These are phyloP conservation scores for Bryoglossum gracile DNA, from an alignment of 495 filamentous ascomycete genomes.

Conservation along the genomic window DNA sequence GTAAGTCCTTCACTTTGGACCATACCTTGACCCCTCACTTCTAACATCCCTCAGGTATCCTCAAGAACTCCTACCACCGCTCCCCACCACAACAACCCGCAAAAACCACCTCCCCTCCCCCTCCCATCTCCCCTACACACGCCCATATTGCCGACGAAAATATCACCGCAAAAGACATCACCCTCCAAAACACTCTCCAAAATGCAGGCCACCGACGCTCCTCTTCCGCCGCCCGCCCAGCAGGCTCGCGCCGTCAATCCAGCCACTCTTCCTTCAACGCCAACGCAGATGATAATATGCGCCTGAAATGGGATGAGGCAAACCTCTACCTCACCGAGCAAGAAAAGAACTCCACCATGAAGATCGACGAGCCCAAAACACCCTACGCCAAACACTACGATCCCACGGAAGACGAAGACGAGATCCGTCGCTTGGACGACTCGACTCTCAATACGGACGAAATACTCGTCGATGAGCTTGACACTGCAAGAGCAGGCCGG, in stretches of 20 bases:
- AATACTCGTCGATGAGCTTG: constrained; percentile 65
- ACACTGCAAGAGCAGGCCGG: constrained; percentile 39
- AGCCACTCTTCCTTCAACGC: constrained; percentile 36
- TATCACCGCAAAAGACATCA: constrained; percentile 73
- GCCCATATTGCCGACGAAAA: constrained; percentile 25
- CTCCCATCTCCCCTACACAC: constrained; percentile 37
- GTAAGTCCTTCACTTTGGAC: constrained; percentile 35
- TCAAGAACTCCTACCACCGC: constrained; percentile 77
- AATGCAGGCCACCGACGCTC: constrained; percentile 89
- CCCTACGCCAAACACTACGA: constrained; percentile 90
- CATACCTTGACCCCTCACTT: constrained; percentile 5
- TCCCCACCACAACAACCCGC: constrained; percentile 44
- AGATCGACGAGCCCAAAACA: constrained; percentile 97
- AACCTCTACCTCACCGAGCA: constrained; percentile 95
- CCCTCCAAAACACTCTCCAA: constrained; percentile 84
- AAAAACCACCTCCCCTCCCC: constrained; percentile 27
- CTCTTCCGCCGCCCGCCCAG: constrained; percentile 56
- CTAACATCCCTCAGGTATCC: constrained; percentile 62
- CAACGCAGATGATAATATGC: constrained; percentile 55
- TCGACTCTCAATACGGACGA: too few species aligned
- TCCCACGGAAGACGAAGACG: constrained; percentile 74
- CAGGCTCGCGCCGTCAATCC: constrained; percentile 64
- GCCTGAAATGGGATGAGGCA: constrained; percentile 96
- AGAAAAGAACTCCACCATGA: constrained; percentile 92
- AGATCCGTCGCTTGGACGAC: constrained; percentile 54